phyloP scores from a whole-genome alignment of 768 basidiomycete species.

The Rossbeevera mucosa region DNA sequence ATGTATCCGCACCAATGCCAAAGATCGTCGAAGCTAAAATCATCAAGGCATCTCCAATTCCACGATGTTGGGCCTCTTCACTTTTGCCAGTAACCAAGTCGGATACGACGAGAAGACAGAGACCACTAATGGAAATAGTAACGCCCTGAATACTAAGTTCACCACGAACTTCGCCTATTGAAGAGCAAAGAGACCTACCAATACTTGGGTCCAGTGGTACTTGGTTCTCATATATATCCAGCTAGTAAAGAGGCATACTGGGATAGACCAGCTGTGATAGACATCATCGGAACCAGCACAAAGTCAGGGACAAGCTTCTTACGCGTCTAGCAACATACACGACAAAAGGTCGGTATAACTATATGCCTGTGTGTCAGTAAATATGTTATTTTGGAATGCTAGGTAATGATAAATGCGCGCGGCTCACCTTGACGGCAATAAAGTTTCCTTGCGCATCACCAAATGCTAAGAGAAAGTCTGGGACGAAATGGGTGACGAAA shows the following conservation, averaged over 20 bases:
- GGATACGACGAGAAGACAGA: conserved; percentile 74
- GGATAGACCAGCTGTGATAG: conserved; percentile 72
- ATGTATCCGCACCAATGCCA: conserved; percentile 61
- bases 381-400: neutral
- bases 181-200: conserved; percentile 39
- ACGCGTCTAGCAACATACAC: conserved; percentile 90
- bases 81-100: conserved; percentile 74
- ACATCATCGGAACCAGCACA: neutral
- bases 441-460: conserved; percentile 86
- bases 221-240: conserved; percentile 75
- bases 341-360: conserved; percentile 83
- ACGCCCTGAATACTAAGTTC: conserved; percentile 48
- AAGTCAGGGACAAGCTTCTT: conserved; percentile 15
- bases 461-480: conserved; percentile 75
- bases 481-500: neutral
- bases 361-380: conserved; percentile 48
- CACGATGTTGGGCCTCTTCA: conserved; percentile 57
- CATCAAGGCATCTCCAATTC: conserved; percentile 81
- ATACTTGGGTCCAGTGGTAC: conserved; percentile 80
- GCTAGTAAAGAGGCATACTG: conserved; percentile 74
- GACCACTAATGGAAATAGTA: conserved; percentile 62
- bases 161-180: neutral
- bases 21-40: conserved; percentile 80
- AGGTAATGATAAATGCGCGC: neutral
- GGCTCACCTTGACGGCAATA: conserved; percentile 65